Evolutionary conservation across 306 rosid species (phyloP), one percentile per base, ranked within the genome.

Genomic region (Quercus glauca): DNA sequence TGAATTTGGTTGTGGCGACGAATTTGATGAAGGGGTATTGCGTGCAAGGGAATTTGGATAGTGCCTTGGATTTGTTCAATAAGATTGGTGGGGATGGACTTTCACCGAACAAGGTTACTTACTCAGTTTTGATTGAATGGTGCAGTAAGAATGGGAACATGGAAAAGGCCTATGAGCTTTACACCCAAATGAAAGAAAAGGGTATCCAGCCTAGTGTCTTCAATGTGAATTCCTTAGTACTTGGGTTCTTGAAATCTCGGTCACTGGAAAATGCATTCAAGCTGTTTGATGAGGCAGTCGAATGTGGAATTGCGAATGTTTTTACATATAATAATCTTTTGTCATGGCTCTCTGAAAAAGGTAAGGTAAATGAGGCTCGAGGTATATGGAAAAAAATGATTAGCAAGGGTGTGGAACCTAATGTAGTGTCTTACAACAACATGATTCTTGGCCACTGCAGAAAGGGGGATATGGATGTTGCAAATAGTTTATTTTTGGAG

Each of bases 21-120:
- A 84, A 81, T 70, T 94, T 94, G 87, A 80, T 92, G 85, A 88
- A 85, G 78, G 97, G 94, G 56, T 65, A 81, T 76, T 90, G 90
- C 73, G 72, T 49, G 87, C 82, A 56, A 79, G 91, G 97, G 69
- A 79, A 90, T 69, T 43, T 89, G 76, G 61, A 75, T 77, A 75
- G 87, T 73, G 98, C 93, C 20, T 67, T 94, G 83, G 81, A 61
- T 58, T 85, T 90, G 77, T 87, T 90, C 45, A 29, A 71, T 17
- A 85, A 79, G 79, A 73, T 88, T 78, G 75, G 76, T 57, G 76
- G 79, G 81, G 81, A 74, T 63, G 91, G 93, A 63, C 81, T 85
- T 73, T 25, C 79, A 57, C 94, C 96, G 10, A 71, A 83, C 70
- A 79, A 79, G 79, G 82, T 71, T n/a, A 80, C 84, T 6, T 90